Base-by-base conservation (phyloP, 768 basidiomycete species). In the Suillus hirtellus region DNA sequence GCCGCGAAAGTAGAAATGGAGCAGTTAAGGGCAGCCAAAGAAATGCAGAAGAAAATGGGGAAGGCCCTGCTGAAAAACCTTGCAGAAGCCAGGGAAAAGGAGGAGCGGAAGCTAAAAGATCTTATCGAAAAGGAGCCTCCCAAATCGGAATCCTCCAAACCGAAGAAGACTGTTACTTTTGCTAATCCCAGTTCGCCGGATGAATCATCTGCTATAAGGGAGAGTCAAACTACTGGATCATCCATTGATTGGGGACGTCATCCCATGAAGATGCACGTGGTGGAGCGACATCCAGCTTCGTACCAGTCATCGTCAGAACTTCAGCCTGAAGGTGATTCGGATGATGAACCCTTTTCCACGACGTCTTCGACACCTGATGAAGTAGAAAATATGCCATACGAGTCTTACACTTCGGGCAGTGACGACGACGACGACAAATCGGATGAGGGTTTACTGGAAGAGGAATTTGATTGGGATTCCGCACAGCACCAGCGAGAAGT, bases 41-140 rank as follows among this genome's bases (percentile, higher is more conserved):
- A 88, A 63, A 75, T 91, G 71, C 89, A 91, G 72, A 89, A 86
- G 79, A 90, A 86, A 76, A 90, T 93, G 89, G 91, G 90, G 2
- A 86, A 81, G 67, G 86, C 89, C 0, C 78, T 93, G 44, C 63
- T 92, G 46, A 73, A 74, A 53, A 81, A 81, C 62, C 60, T 55
- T 17, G 73, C 79, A 7, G 73, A 80, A 52, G 73, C 78, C 19
- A 78, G 74, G 59, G 78, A 79, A 61, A 69, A 75, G 43, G 81
- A 76, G 42, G 76, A 79, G 35, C 73, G 75, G 59, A 77, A 71
- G 42, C 67, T 71, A 61, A 68, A 63, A n/a, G 72, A 73, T 56
- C 72, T 70, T 1, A 70, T 75, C 59, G 72, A 77, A 59, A 70
- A 77, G 8, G 40, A 64, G 35, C 58, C 60, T 24, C 55, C 59